These are phyloP conservation scores for Ballota nigra DNA, from an alignment of 257 asterid species.

Conservation along the genomic window DNA sequence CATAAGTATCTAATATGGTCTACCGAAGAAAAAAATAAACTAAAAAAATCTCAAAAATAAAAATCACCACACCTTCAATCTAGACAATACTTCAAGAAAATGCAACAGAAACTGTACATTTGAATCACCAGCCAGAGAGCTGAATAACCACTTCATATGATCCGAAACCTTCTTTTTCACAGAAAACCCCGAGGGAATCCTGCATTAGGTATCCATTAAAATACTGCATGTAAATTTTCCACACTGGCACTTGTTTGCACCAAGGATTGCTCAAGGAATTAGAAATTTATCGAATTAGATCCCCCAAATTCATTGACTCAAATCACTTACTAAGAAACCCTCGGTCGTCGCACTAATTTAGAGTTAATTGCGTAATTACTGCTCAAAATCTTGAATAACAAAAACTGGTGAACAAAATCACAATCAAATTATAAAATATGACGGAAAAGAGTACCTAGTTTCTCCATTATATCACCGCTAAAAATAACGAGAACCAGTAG, in stretches of 20 bases:
- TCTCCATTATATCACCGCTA: neutral
- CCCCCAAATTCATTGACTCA: neutral
- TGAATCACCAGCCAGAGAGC: conserved; percentile 28
- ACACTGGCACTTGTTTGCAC: neutral
- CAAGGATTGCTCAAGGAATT: neutral
- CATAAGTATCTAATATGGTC: neutral
- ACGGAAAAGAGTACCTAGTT: neutral
- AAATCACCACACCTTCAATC: conserved; percentile 26
- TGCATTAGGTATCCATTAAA: conserved; percentile 19
- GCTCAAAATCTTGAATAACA: neutral
- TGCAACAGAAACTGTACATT: conserved; percentile 26
- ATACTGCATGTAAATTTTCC: neutral
- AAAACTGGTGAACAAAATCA: neutral
- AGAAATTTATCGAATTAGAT: neutral
- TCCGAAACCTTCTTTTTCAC: conserved; percentile 29
- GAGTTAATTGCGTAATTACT: neutral
- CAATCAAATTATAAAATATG: neutral
- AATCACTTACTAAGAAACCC: neutral
- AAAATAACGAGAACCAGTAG: neutral
- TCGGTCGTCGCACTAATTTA: neutral
- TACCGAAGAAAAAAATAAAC: neutral
- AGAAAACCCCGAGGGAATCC: conserved; percentile 27
- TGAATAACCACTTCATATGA: conserved; percentile 39
- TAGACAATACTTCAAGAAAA: conserved; percentile 24
- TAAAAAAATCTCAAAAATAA: neutral